Conservation (phyloP, 192 early-diverging fungal genomes). For the Mortierella alpina region DNA sequence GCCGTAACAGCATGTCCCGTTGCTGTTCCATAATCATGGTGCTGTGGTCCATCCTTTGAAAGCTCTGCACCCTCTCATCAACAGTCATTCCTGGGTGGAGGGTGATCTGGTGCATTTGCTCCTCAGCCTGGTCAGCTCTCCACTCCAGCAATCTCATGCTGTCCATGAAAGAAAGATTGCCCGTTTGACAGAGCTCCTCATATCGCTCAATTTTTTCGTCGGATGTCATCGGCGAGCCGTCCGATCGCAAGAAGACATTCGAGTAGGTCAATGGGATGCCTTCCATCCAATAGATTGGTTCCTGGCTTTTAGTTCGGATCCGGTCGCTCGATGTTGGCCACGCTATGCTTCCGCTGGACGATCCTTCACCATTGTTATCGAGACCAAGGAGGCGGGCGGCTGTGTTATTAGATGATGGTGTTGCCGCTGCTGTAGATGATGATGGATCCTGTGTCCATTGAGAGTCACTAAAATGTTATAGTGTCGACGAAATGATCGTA, state of each 20-base stretch:
- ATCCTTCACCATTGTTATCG: constrained; percentile 16
- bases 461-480: constrained; percentile 2
- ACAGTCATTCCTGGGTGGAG: constrained; percentile 3
- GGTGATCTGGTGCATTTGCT: constrained; percentile 7
- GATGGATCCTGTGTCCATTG: constrained; percentile 8
- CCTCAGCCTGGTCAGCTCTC: constrained; percentile 6
- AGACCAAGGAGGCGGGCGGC: not conserved
- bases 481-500: not conserved
- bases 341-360: not conserved
- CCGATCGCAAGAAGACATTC: constrained; percentile 28
- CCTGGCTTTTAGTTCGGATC: constrained; percentile 10
- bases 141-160: constrained; percentile 14
- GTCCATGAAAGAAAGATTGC: constrained; percentile 27
- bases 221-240: constrained; percentile 24
- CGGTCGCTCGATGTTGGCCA: not conserved
- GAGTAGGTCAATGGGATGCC: constrained; percentile 23
- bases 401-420: not conserved
- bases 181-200: constrained; percentile 2
- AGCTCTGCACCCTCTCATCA: constrained; percentile 5
- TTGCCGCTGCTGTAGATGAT: not conserved
- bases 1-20: constrained; percentile 7
- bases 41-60: constrained; percentile 2
- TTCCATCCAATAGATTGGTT: constrained; percentile 24
- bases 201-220: constrained; percentile 28
- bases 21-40: constrained; percentile 5